Base-by-base conservation (phyloP, 1,284 basidiomycete species). In the Trametes polyzona region DNA sequence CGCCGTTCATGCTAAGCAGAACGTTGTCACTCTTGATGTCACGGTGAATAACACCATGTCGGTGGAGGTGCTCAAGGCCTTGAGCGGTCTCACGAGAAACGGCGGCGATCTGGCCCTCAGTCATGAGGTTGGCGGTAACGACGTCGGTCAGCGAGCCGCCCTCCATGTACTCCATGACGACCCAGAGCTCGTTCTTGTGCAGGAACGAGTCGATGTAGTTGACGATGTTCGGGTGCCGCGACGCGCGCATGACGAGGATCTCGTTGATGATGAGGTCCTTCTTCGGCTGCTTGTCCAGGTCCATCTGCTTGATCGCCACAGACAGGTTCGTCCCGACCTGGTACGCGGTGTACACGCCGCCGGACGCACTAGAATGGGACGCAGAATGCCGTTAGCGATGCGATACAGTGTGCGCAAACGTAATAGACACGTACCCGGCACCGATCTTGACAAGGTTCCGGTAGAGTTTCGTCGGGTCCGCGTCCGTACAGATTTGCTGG, bases 101-200 rank as follows among this genome's bases (percentile, higher is more conserved):
- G 0, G 95, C 95, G 0, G 95, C 95, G 64, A 98, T 98, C 76
- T 98, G 96, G 4, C 90, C 89, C 69, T 92, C 89, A 1, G 93
- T 95, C 95, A 98, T 97, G 70, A 97, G 79, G 73, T 97, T 97
- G 53, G 94, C 93, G 2, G 95, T 98, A 64, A 98, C 95, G 57
- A 99, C 95, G 69, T 98, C 96, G 0, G 96, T 98, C 55, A 98
- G 77, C 41, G 88, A 86, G 37, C 89, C 90, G 42, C 96, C 96
- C 76, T 98, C 96, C 96, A 99, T 98, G 77, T 97, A 99, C 79
- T 99, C 96, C 96, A 98, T 99, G 57, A 99, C 95, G 47, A 98
- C 96, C 97, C 97, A 99, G 3, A 99, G 83, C 71, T 98, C 96
- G 71, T 97, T 98, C 80, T 94, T 95, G 80, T 95, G 86, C 37